These are phyloP conservation scores for Podaxis sp. DNA, from an alignment of 768 basidiomycete species.

Conservation along the genomic window DNA sequence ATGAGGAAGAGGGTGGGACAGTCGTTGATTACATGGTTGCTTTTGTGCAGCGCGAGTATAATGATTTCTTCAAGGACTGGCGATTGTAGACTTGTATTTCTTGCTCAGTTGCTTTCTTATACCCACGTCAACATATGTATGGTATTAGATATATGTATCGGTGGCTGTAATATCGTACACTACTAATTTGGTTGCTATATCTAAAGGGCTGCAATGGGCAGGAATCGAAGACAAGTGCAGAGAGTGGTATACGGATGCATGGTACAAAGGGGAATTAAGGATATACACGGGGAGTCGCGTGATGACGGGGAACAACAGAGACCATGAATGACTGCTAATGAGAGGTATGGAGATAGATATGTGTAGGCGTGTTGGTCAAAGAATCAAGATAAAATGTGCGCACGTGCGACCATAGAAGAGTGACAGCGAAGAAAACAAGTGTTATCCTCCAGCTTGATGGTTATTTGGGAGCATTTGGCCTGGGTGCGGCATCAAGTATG, in stretches of 20 bases:
- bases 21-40: slow-evolving; percentile 85
- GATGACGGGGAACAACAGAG: too few species aligned
- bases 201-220: background rate
- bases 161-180: slow-evolving; percentile 1
- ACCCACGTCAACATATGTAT: background rate
- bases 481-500: slow-evolving; percentile 13
- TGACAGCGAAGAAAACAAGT: background rate
- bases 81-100: slow-evolving; percentile 38
- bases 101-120: background rate
- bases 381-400: too few species aligned
- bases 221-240: background rate
- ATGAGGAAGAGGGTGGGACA: slow-evolving; percentile 62
- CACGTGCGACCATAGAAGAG: background rate
- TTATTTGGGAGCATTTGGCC: background rate
- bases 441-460: background rate
- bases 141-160: slow-evolving; percentile 7
- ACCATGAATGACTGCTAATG: too few species aligned
- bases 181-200: background rate
- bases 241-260: background rate
- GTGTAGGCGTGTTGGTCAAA: too few species aligned
- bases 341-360: too few species aligned
- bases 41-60: slow-evolving; percentile 60
- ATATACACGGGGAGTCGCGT: background rate
- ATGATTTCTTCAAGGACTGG: slow-evolving; percentile 71
- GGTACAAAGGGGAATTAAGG: background rate